Conservation (phyloP, 1,139 yeast genomes). For the Geotrichum fermentans region DNA sequence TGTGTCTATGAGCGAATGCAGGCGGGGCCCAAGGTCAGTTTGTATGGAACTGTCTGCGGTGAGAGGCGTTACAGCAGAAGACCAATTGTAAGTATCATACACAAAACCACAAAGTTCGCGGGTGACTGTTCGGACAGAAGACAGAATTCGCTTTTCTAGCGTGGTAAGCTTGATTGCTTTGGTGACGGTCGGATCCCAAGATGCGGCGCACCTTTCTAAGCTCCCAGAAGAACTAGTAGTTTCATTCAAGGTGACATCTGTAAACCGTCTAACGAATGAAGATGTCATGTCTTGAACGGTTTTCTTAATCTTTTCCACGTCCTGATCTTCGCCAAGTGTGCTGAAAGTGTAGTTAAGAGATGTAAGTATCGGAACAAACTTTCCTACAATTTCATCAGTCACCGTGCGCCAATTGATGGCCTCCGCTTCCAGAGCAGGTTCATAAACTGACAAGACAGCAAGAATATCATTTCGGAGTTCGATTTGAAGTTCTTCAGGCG, state of each 20-base stretch:
- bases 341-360: conserved; percentile 39
- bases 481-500: conserved; percentile 36
- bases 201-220: neutral
- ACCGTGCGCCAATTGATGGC: conserved; percentile 50
- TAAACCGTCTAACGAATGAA: conserved; percentile 9
- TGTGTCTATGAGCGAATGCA: conserved; percentile 26
- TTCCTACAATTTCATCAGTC: conserved; percentile 44
- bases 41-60: neutral
- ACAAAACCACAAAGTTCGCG: conserved; percentile 36
- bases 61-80: neutral
- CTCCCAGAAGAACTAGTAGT: conserved; percentile 34
- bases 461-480: conserved; percentile 40
- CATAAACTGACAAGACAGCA: conserved; percentile 25
- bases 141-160: conserved; percentile 40
- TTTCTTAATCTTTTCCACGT: conserved; percentile 2
- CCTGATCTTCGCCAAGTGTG: conserved; percentile 16
- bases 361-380: conserved; percentile 47
- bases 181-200: conserved; percentile 18
- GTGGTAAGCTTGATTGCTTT: conserved; percentile 22
- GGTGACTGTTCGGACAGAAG: conserved; percentile 43
- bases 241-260: conserved; percentile 42
- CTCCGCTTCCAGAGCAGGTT: conserved; percentile 34
- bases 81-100: conserved; percentile 36
- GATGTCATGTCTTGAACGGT: conserved; percentile 34
- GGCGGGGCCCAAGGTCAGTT: conserved; percentile 20